phyloP scores from a whole-genome alignment of 345 rosid species.

The Cardiospermum halicacabum region DNA sequence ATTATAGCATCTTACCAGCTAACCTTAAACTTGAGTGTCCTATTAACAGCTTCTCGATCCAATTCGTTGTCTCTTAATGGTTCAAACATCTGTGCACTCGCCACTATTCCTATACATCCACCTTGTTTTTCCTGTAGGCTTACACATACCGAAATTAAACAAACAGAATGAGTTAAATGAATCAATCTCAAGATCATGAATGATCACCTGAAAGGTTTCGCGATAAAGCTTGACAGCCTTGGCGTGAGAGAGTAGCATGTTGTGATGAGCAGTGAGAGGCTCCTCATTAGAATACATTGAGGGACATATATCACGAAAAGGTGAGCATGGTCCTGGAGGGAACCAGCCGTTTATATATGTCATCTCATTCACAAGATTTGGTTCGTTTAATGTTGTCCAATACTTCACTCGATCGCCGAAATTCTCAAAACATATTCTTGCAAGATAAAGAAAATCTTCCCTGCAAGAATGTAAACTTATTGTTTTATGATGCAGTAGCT shows the following conservation, averaged over 20 bases:
- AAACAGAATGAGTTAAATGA: too few species aligned
- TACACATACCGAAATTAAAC: too few species aligned
- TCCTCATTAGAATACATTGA: conserved; percentile 34
- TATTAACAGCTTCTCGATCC: conserved; percentile 33
- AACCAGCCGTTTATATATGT: conserved; percentile 28
- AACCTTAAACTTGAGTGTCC: conserved; percentile 23
- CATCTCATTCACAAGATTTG: conserved; percentile 29
- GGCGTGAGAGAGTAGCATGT: conserved; percentile 36
- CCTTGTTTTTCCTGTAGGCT: conserved; percentile 29
- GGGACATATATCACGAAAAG: conserved; percentile 37
- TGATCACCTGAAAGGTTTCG: conserved; percentile 27
- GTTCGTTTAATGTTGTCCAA: conserved; percentile 43
- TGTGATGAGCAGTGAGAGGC: conserved; percentile 30
- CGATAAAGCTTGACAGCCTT: conserved; percentile 39
- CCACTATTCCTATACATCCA: conserved; percentile 31
- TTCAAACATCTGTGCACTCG: conserved; percentile 23
- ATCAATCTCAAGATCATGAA: neutral
- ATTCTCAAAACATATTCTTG: conserved; percentile 35
- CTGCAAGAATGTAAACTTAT: conserved; percentile 21
- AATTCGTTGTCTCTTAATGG: conserved; percentile 29
- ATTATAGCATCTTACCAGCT: conserved; percentile 32
- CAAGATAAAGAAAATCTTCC: conserved; percentile 37
- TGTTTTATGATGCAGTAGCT: too few species aligned
- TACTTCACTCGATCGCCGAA: conserved; percentile 40
- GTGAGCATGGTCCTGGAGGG: conserved; percentile 37